Conservation (phyloP, 495 filamentous ascomycete genomes). For the Penicillium paxilli region DNA sequence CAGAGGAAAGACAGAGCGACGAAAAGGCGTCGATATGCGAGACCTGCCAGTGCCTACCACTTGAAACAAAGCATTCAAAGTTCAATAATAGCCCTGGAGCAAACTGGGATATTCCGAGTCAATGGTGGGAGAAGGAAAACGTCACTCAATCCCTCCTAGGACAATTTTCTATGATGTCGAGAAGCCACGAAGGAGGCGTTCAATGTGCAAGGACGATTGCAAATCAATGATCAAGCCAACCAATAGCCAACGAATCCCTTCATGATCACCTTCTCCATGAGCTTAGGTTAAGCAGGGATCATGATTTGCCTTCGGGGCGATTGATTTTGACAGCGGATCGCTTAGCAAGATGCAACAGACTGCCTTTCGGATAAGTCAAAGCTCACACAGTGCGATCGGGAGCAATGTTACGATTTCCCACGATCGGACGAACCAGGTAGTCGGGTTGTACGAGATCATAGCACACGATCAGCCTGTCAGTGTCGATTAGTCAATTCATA, state of each 20-base stretch:
- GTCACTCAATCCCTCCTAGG: neutral
- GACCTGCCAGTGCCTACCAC: too few species aligned
- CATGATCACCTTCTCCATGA: neutral
- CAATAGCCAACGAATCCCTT: neutral
- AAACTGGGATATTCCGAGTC: too few species aligned
- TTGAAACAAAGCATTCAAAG: too few species aligned
- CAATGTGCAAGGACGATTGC: neutral
- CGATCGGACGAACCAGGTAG: slow-evolving; percentile 12
- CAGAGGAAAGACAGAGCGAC: neutral
- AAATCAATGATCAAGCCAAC: neutral
- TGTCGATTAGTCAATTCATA: neutral
- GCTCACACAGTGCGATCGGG: neutral
- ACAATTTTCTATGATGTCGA: neutral
- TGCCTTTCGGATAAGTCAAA: neutral
- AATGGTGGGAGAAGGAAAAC: too few species aligned
- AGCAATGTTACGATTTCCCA: neutral
- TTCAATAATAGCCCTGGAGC: too few species aligned
- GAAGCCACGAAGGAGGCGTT: neutral
- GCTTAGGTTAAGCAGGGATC: neutral
- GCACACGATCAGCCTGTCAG: neutral
- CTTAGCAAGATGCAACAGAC: neutral
- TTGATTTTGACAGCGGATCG: neutral
- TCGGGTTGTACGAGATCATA: slow-evolving; percentile 1
- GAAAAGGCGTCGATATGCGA: neutral
- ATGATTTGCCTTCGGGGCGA: neutral